Evolutionary conservation across 2,329 filamentous ascomycete species (phyloP), one percentile per base, ranked within the genome.

Genomic region (Aspergillus fructus): DNA sequence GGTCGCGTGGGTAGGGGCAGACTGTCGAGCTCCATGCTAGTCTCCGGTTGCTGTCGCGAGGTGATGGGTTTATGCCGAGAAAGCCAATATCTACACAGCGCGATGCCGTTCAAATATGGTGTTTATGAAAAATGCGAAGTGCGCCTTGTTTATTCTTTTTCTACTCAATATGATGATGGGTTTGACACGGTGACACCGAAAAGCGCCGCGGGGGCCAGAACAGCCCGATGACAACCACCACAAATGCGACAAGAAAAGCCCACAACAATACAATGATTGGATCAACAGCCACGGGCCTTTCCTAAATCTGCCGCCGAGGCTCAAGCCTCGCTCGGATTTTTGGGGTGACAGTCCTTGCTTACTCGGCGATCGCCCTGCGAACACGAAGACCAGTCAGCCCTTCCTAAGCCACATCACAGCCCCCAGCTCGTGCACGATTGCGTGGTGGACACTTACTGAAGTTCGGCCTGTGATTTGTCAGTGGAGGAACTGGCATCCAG

Each of bases 391-490:
- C 34, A 42, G 41, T 30, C 48, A 52, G 45, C 50, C 48, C 42
- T 41, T 43, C n/a, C 39, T 48, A 47, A 53, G 52, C 53, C 53
- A 47, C 48, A 21, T 52, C 61, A 60, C 56, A 54, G 56, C 58
- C 49, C 53, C 45, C 55, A 58, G 55, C 55, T 54, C 37, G 55
- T 34, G 58, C 40, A 12, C 59, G 9, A 21, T 40, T 39, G 41
- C 34, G 39, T 47, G 27, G 42, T 42, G 39, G 34, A 21, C 39
- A 57, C 62, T 59, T 48, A 5, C 62, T 59, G 49, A 2, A 65
- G 49, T 34, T 64, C 61, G 5, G 46, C 49, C 59, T 63, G n/a
- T 1, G 5, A 13, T 3, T 34, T 24, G 51, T 59, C 57, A 59
- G 55, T 43, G 43, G 23, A 46, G 34, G 13, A 21, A n/a, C 17